Base-by-base conservation (phyloP, 192 early-diverging fungal genomes). In the Entophlyctis luteolus region DNA sequence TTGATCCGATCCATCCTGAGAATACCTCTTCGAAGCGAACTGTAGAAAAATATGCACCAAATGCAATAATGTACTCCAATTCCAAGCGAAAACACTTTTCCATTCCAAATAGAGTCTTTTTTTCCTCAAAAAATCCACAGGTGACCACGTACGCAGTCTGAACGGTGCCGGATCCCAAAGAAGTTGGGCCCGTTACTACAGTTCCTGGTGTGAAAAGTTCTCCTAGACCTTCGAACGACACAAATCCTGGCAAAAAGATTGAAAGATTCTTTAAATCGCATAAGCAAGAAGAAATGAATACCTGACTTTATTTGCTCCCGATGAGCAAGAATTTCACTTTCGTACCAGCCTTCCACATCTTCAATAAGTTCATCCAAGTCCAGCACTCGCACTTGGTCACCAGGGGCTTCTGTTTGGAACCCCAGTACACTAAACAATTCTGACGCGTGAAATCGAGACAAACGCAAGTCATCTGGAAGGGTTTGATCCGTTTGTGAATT, bases 21-120 rank as follows among this genome's bases (percentile, higher is more conserved):
- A 74, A 57, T 8, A 77, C 62, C 47, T 75, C 76, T 56, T 78
- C 77, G 69, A 77, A 81, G 6, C 52, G 20, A 12, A 81, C 48
- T 18, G 76, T 39, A 1, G 63, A 59, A 62, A 72, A 81, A 55
- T 72, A 60, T 2, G 58, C 42, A 6, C 79, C 79, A 12, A 81
- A 39, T 25, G 74, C 20, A 42, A 67, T 77, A 8, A 76, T 38
- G 36, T 38, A 74, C 48, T 81, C 76, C 20, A 81, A 34, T 29
- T 49, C 48, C 20, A 81, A 39, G 39, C 74, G 59, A 57, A 79
- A 81, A 25, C 57, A 65, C 52, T 62, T 73, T 39, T 81, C 73
- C n/a, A 60, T 67, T 14, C 35, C 71, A 45, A 81, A 69, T 14
- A 81, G 48, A 5, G 74, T 74, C 39, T 56, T 50, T 32, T 65